Evolutionary conservation across 208 protist genomes (phyloP).

Genomic region (Histomonas meleagridis): DNA sequence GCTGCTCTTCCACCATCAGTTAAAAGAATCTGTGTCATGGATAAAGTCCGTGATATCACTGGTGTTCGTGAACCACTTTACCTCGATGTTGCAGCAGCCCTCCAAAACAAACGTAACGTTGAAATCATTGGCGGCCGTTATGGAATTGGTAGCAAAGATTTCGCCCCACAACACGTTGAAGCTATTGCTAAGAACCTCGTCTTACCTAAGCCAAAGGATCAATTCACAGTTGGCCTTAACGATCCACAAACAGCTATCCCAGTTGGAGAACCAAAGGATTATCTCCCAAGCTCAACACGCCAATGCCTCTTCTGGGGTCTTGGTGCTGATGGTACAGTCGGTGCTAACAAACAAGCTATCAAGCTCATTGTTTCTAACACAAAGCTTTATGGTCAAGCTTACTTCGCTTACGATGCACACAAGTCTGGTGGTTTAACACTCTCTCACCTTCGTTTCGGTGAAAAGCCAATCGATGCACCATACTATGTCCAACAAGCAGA

Average conservation of each 20-base stretch:
- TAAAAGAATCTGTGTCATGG: slow-evolving; percentile 56
- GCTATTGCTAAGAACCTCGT: slow-evolving; percentile 57
- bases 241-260: slow-evolving; percentile 58
- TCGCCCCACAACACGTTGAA: slow-evolving; percentile 50
- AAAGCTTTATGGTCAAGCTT: slow-evolving; percentile 51
- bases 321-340: slow-evolving; percentile 62
- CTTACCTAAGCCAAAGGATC: slow-evolving; percentile 44
- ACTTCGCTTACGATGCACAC: slow-evolving; percentile 3
- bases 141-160: slow-evolving; percentile 62
- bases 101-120: background rate
- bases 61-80: background rate
- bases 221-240: slow-evolving; percentile 60
- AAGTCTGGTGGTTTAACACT: slow-evolving; percentile 12
- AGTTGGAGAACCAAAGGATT: background rate
- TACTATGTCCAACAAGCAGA: slow-evolving; percentile 59
- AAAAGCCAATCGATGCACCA: slow-evolving; percentile 51
- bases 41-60: slow-evolving; percentile 39
- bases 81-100: background rate
- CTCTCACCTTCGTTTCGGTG: slow-evolving; percentile 62
- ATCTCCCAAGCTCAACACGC: background rate
- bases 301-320: background rate
- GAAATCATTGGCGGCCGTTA: slow-evolving; percentile 57
- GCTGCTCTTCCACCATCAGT: slow-evolving; percentile 49
- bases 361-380: slow-evolving; percentile 60
- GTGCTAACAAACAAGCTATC: slow-evolving; percentile 64